These are phyloP conservation scores for Cryptosporidium andersoni DNA, from an alignment of 169 alveolate species.

Conservation along the genomic window DNA sequence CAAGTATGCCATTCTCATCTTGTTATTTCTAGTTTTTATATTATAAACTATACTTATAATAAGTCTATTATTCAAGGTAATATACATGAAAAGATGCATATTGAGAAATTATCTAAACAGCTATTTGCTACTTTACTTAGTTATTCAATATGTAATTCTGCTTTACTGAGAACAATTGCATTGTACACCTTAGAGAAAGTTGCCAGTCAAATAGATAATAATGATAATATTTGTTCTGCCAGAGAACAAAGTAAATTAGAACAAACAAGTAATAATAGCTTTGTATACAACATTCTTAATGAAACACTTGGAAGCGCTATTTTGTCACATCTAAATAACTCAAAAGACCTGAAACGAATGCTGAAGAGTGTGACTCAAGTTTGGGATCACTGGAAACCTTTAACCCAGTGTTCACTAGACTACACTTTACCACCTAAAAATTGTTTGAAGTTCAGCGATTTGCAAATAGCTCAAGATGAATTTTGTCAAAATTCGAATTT, in stretches of 20 bases:
- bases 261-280: neutral
- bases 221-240: neutral
- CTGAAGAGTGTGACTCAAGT: neutral
- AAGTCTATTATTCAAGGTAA: constrained; percentile 4
- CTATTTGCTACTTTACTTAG: constrained; percentile 36
- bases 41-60: constrained; percentile 12
- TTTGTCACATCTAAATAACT: neutral
- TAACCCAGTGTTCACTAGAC: constrained; percentile 21
- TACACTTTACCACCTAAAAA: constrained; percentile 40
- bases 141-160: constrained; percentile 42
- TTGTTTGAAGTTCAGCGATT: constrained; percentile 22
- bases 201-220: neutral
- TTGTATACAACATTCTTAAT: neutral
- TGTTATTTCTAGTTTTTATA: constrained; percentile 40
- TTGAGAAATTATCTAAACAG: constrained; percentile 9
- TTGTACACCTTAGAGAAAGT: neutral
- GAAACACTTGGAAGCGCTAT: neutral
- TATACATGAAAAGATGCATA: neutral
- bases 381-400: constrained; percentile 61
- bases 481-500: constrained; percentile 15
- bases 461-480: constrained; percentile 12
- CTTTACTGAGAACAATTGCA: constrained; percentile 41
- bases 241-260: neutral
- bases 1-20: constrained; percentile 40
- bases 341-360: constrained; percentile 26